These are phyloP conservation scores for Mortierella sp. DNA, from an alignment of 371 early-diverging fungal species.

Conservation along the genomic window DNA sequence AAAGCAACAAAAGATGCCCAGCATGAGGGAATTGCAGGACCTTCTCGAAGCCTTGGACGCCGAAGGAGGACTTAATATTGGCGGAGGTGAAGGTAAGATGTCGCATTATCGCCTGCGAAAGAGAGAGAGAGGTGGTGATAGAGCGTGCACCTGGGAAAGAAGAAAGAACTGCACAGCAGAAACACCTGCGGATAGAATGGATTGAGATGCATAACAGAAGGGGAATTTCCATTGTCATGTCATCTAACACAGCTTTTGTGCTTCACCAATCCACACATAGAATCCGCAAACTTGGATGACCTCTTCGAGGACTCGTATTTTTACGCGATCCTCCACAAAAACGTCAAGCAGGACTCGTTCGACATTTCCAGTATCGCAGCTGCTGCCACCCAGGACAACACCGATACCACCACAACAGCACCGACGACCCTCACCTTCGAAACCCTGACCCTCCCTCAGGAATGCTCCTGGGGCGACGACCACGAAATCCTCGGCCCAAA, in stretches of 20 bases:
- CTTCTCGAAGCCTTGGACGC: conserved; percentile 40
- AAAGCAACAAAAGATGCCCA: conserved; percentile 45
- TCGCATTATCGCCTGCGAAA: neutral
- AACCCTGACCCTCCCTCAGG: conserved; percentile 29
- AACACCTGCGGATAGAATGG: neutral
- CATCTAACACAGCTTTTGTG: neutral
- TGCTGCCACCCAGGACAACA: neutral
- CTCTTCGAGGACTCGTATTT: conserved; percentile 55
- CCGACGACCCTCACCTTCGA: conserved; percentile 17
- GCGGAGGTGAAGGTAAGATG: conserved; percentile 28
- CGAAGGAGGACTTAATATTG: conserved; percentile 43
- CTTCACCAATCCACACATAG: conserved; percentile 5
- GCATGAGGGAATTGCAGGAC: conserved; percentile 54
- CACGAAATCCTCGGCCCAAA: conserved; percentile 34
- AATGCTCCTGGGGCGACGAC: conserved; percentile 52
- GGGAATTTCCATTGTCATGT: too few relatives aligned
- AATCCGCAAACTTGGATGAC: conserved; percentile 47
- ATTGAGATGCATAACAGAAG: neutral
- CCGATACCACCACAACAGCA: neutral
- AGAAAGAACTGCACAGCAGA: neutral
- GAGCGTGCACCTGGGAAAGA: neutral
- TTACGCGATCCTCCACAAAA: conserved; percentile 43
- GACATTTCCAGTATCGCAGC: neutral
- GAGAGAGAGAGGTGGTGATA: neutral
- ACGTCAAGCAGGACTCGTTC: conserved; percentile 27